These are phyloP conservation scores for Gossypium stocksii DNA, from an alignment of 345 rosid species.

Conservation along the genomic window DNA sequence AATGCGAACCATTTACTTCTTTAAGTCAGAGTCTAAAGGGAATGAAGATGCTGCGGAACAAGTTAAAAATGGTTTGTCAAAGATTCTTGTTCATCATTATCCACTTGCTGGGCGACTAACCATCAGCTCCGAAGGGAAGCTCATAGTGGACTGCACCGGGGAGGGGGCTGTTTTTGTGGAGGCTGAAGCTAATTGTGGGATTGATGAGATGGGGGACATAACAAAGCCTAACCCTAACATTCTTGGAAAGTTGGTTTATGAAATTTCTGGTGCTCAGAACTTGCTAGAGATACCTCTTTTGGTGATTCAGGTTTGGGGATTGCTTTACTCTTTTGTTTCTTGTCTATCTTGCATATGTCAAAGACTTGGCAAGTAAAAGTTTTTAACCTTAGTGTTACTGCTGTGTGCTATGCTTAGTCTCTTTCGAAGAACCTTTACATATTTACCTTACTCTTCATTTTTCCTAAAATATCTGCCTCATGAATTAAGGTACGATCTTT, in stretches of 20 bases:
- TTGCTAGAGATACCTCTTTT: constrained; percentile 79
- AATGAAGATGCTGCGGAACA: constrained; percentile 60
- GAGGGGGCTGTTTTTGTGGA: constrained; percentile 88
- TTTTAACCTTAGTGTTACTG: too few species aligned
- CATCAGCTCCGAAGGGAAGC: constrained; percentile 71
- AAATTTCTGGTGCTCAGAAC: constrained; percentile 63
- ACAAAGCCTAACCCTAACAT: constrained; percentile 59
- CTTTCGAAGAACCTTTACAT: too few species aligned
- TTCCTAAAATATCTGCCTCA: too few species aligned
- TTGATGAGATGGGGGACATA: constrained; percentile 49
- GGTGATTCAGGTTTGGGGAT: constrained; percentile 57
- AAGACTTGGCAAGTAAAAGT: neutral
- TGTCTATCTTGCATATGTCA: neutral
- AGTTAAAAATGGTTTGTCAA: constrained; percentile 57
- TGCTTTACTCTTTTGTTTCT: neutral
- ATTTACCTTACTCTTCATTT: too few species aligned
- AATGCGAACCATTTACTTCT: constrained; percentile 76
- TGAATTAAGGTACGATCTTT: too few species aligned
- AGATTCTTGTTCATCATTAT: constrained; percentile 63
- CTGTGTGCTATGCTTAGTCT: too few species aligned
- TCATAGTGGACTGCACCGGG: constrained; percentile 64
- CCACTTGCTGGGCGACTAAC: constrained; percentile 74
- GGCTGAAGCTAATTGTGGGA: constrained; percentile 59
- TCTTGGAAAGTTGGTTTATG: constrained; percentile 75
- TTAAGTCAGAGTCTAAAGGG: constrained; percentile 54